Base-by-base conservation (phyloP, 345 rosid species). In the Camelina neglecta region DNA sequence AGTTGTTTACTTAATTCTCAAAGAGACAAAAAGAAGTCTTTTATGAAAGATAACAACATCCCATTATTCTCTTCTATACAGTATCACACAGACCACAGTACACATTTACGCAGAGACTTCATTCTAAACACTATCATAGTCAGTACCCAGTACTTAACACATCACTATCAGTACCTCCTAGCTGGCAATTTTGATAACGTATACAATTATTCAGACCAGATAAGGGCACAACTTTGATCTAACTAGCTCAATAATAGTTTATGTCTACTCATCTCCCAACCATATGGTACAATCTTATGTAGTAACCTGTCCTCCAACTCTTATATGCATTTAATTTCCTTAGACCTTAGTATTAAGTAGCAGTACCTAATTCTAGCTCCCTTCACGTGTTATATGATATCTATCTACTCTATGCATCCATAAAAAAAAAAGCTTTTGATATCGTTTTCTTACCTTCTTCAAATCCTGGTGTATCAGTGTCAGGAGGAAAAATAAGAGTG, bases 401-500 rank as follows among this genome's bases (percentile, higher is more conserved):
- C 20, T 1, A 1, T 39, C 60, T 54, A 69, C 69, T 53, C 26
- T 45, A 48, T 18, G 24, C 64, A 62, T 20, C 59, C 41, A 35
- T 12, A 65, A 16, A 4, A 10, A 4, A 10, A 13, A 18, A 62
- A 64, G 42, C 59, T 35, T 69, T 26, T 2, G 35, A 24, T 15
- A 20, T 29, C 2, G 13, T 11, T 6, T 60, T 10, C 72, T 11
- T 74, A 93, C 97, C 98, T 86, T 88, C 87, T 51, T 72, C 87
- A 15, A 90, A 73, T 1, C 92, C 95, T 1, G 92, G 96, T 60
- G 96, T 94, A 8, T 94, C 92, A 1, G 96, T 94, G 49, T 90
- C 96, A 1, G 96, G 96, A 44, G 97, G 98, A 60, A 90, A 92
- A 50, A 92, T 49, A 29, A 92, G 86, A 65, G 95, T 84, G 56